A percentile compares a stretch with the other conserved stretches of the same genome.
Conservation (phyloP, 2,329 filamentous ascomycete species). For the Cladosporium velox region DNA sequence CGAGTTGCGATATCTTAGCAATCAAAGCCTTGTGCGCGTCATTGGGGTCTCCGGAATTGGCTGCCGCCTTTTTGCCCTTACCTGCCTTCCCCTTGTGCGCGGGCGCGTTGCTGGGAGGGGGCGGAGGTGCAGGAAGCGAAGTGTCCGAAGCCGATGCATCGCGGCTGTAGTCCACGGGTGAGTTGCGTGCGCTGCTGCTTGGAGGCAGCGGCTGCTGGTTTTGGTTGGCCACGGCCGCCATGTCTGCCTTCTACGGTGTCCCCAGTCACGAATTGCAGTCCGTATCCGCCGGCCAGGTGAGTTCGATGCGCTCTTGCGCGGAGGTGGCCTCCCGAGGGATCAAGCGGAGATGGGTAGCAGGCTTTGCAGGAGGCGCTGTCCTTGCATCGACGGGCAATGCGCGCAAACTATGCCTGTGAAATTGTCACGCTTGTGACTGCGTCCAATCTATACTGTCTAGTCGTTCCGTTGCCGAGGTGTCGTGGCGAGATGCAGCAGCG, state of each 20-base stretch:
- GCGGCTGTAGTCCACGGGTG: conserved; percentile 36
- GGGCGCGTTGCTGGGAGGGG: conserved; percentile 51
- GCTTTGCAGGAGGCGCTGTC: conserved; percentile 29
- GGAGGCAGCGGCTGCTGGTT: conserved; percentile 33
- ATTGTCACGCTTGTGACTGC: not conserved
- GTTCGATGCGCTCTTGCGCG: conserved; percentile 19
- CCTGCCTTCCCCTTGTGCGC: conserved; percentile 76
- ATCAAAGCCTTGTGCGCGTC: conserved; percentile 91
- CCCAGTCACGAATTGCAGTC: conserved; percentile 3
- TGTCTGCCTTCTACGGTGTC: conserved; percentile 23
- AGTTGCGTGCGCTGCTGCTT: conserved; percentile 31
- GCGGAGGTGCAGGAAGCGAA: conserved; percentile 34
- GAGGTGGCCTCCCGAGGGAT: conserved; percentile 12
- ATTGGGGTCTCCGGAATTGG: conserved; percentile 78
- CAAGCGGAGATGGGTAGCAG: conserved; percentile 4
- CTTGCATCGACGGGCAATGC: conserved; percentile 35
- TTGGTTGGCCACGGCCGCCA: conserved; percentile 38
- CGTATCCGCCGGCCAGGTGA: not conserved
- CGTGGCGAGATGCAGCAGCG: conserved; percentile 13
- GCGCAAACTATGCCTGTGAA: conserved; percentile 12
- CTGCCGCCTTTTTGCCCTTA: conserved; percentile 56
- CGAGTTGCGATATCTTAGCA: conserved; percentile 91
- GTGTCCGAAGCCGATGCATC: conserved; percentile 36
- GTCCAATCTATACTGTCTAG: not conserved
- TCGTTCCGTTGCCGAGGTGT: conserved; percentile 10